These are phyloP conservation scores for Noccaea caerulescens DNA, from an alignment of 345 rosid species.

Conservation along the genomic window DNA sequence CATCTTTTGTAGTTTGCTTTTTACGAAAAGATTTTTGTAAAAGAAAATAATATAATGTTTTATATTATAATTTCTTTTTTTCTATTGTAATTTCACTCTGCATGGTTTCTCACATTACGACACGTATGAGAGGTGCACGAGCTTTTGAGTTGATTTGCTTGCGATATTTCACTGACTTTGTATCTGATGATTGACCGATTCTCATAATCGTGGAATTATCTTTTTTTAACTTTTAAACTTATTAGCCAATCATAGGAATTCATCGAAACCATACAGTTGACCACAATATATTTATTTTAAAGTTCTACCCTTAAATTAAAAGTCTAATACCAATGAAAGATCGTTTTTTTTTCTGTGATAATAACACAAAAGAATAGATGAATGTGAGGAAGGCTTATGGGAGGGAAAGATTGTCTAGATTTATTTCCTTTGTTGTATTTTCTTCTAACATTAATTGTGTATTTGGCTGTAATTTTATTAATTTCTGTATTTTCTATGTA, in stretches of 20 bases:
- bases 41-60: not conserved
- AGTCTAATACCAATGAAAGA: no score
- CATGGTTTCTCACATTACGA: conserved; percentile 8
- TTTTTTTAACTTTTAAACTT: not conserved
- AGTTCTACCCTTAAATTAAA: no score
- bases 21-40: not conserved
- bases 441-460: no score
- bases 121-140: conserved; percentile 15
- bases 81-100: not conserved
- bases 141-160: conserved; percentile 21
- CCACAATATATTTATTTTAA: no score
- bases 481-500: no score
- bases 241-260: not conserved
- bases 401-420: no score
- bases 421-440: no score
- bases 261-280: not conserved
- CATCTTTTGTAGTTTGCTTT: not conserved
- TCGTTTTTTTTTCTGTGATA: no score
- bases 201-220: not conserved
- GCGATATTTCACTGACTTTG: conserved; percentile 5
- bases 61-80: not conserved
- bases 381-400: no score
- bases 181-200: conserved; percentile 4
- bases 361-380: no score
- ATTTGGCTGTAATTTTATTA: no score